Conservation (phyloP, 2,329 filamentous ascomycete genomes). For the Sphaerulina vaccinii region DNA sequence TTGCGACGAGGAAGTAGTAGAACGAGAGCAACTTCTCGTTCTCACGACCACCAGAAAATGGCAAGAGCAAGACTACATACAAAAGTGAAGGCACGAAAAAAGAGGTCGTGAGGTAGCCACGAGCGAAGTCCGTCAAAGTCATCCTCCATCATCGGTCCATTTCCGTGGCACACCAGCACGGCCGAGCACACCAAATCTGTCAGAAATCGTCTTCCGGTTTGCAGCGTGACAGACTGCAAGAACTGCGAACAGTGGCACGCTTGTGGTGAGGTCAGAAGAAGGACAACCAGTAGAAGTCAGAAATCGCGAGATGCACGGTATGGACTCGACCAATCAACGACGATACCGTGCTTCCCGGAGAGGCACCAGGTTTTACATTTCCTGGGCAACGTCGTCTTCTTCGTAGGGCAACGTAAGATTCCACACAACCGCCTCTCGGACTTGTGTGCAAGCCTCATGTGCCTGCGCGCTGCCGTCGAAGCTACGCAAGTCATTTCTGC, state of each 20-base stretch:
- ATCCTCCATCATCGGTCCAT: not conserved
- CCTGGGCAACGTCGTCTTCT: too few relatives aligned
- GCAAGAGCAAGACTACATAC: not conserved
- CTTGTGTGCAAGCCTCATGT: conserved; percentile 8
- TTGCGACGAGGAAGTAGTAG: not conserved
- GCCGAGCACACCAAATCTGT: not conserved
- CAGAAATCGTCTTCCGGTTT: not conserved
- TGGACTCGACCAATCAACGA: not conserved
- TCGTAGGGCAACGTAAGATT: too few relatives aligned
- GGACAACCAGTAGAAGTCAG: conserved; percentile 5
- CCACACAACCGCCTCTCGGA: too few relatives aligned
- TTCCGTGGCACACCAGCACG: not conserved
- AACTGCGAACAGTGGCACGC: conserved; percentile 10
- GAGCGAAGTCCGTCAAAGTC: not conserved
- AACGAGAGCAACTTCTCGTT: not conserved
- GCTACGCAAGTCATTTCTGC: conserved; percentile 24
- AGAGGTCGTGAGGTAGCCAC: not conserved
- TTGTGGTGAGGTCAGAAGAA: conserved; percentile 13
- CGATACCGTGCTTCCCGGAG: not conserved
- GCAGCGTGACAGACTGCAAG: conserved; percentile 1
- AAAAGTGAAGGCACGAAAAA: not conserved
- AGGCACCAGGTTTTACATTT: conserved; percentile 11
- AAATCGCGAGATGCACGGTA: not conserved
- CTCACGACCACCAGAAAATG: not conserved
- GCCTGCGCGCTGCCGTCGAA: conserved; percentile 15